Evolutionary conservation across 192 early-diverging fungal species (phyloP), one percentile per base, ranked within the genome.

Genomic region (Coemansia sp.): DNA sequence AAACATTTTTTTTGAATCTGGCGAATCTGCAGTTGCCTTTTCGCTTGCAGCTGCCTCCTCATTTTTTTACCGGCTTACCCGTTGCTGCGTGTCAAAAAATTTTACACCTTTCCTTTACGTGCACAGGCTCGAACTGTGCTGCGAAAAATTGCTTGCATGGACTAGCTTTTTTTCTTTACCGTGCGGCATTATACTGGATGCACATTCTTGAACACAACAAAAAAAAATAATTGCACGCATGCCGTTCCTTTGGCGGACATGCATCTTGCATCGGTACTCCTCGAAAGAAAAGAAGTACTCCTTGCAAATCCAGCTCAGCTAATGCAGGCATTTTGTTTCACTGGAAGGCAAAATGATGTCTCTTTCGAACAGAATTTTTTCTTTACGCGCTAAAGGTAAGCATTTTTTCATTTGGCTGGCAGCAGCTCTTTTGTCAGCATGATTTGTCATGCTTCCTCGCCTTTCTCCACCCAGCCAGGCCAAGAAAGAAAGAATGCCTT

Each of bases 191-290:
- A 39, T 39, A 20, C 38, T 23, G 7, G 47, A 32, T 49, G 47
- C 47, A 30, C 15, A 49, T 32, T 49, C 47, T 30, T 28, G 30
- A 49, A 29, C 47, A 49, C 47, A 49, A 32, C 47, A 8, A 34
- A 27, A 29, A 29, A 20, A 15, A 8, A 47, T 23, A 36, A 36
- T 39, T 39, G 38, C 38, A 39, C n/a, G 38, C 38, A 39, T 39
- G 38, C 38, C n/a, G 8, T 39, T 17, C 8, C n/a, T 17, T 39
- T 8, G n/a, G 17, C 17, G n/a, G 15, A 39, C 19, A 7, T 17
- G n/a, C n/a, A n/a, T n/a, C n/a, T n/a, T n/a, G n/a, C n/a, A n/a
- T n/a, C n/a, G 7, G 17, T 17, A 39, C 38, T 39, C 38, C 38
- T 8, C 17, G 38, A 17, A 17, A 39, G 14, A 39, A 39, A 39